phyloP scores from a whole-genome alignment of 306 rosid species.

The Vigna reflexopilosa region DNA sequence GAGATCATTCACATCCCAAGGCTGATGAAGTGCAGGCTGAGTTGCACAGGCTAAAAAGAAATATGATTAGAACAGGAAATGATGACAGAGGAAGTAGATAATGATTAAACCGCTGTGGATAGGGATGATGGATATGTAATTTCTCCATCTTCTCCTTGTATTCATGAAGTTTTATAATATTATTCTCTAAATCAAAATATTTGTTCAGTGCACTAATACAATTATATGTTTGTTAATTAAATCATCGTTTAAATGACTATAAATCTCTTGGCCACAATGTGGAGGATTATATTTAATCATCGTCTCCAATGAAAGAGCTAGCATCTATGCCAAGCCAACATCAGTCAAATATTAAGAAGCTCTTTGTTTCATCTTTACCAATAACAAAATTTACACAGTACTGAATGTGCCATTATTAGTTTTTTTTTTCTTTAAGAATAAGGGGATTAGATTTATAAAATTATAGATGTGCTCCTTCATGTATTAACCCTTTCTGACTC shows the following conservation, averaged over 20 bases:
- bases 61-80: slow-evolving; percentile 57
- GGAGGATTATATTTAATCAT: neutral
- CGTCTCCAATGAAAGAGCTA: neutral
- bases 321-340: neutral
- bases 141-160: neutral
- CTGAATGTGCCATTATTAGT: neutral
- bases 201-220: slow-evolving; percentile 1
- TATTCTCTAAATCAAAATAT: neutral
- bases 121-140: neutral
- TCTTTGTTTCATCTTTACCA: too few species aligned
- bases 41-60: slow-evolving; percentile 61
- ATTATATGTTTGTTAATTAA: neutral
- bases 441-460: neutral
- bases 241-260: neutral
- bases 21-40: slow-evolving; percentile 62
- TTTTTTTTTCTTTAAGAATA: neutral
- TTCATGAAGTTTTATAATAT: neutral
- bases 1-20: slow-evolving; percentile 62
- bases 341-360: neutral
- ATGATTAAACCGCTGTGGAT: neutral
- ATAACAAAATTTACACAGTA: neutral
- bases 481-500: too few species aligned
- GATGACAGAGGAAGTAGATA: slow-evolving; percentile 41
- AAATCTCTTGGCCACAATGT: neutral
- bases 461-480: neutral